Conservation (phyloP, 2,329 filamentous ascomycete genomes). For the Nemania serpens region DNA sequence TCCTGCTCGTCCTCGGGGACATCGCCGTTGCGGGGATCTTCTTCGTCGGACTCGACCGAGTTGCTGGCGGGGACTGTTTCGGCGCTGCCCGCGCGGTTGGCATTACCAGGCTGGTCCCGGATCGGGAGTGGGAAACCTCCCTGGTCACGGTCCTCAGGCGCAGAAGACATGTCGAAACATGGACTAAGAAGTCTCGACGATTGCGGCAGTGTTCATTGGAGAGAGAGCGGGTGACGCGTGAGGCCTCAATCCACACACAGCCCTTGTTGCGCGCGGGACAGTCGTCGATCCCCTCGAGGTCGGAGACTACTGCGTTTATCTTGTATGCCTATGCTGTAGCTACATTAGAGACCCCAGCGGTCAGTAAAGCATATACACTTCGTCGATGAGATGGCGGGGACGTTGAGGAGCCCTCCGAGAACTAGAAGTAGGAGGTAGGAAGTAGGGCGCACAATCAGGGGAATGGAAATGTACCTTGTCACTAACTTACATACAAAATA, state of each 20-base stretch:
- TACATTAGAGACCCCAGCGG: not conserved
- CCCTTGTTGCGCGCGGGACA: not conserved
- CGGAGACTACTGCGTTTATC: conserved; percentile 2
- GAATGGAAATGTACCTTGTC: not conserved
- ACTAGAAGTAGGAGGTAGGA: not conserved
- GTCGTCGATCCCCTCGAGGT: too few species aligned
- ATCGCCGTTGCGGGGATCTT: not conserved
- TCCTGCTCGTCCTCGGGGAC: not conserved
- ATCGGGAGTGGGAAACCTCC: not conserved
- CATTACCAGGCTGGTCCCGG: not conserved
- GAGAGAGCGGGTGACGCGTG: not conserved
- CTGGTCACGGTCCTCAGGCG: conserved; percentile 6
- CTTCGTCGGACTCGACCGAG: not conserved
- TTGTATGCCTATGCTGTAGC: not conserved
- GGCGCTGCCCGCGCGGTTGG: too few species aligned
- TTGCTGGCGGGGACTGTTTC: not conserved
- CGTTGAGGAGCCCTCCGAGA: not conserved
- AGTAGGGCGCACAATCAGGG: not conserved
- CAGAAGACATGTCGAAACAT: conserved; percentile 27
- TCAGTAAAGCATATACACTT: conserved; percentile 1
- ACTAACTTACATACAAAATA: not conserved
- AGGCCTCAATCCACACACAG: not conserved
- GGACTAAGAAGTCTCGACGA: conserved; percentile 7
- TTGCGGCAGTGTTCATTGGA: conserved; percentile 16
- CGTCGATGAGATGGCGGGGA: not conserved